Percentiles rank a stretch among this genome's conserved stretches.
phyloP scores from a whole-genome alignment of 1,284 basidiomycete species.

The Leccinum cinnamomeum region DNA sequence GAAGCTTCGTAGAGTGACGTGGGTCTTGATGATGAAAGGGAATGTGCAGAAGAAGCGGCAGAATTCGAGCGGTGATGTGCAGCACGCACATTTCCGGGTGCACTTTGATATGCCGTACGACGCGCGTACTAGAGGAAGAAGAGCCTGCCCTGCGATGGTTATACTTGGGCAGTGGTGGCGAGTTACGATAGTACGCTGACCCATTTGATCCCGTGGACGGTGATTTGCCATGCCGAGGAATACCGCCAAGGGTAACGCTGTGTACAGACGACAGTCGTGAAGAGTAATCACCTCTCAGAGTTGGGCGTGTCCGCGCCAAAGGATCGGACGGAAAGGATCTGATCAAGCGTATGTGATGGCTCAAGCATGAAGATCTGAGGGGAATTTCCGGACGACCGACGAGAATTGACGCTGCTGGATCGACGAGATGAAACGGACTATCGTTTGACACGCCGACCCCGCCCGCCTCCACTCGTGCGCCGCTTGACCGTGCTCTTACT shows the following conservation, averaged over 20 bases:
- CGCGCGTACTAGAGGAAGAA: slow-evolving; percentile 66
- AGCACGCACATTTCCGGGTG: slow-evolving; percentile 36
- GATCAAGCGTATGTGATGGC: slow-evolving; percentile 48
- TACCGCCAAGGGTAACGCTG: slow-evolving; percentile 56
- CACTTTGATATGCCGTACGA: slow-evolving; percentile 63
- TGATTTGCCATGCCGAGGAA: slow-evolving; percentile 62
- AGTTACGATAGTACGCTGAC: slow-evolving; percentile 58
- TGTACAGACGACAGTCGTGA: slow-evolving; percentile 74
- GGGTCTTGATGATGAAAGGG: slow-evolving; percentile 68
- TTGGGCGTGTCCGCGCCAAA: slow-evolving; percentile 76
- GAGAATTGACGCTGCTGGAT: slow-evolving; percentile 80
- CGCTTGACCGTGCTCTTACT: slow-evolving; percentile 49
- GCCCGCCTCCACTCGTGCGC: slow-evolving; percentile 43
- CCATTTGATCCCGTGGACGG: slow-evolving; percentile 74
- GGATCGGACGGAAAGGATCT: slow-evolving; percentile 58
- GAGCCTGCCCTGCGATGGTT: slow-evolving; percentile 67
- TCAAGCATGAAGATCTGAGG: slow-evolving; percentile 59
- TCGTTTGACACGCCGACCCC: slow-evolving; percentile 56
- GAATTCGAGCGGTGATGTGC: slow-evolving; percentile 68
- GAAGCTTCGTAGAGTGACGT: slow-evolving; percentile 74
- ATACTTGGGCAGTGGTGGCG: slow-evolving; percentile 68
- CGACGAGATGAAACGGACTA: slow-evolving; percentile 70
- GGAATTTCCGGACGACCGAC: slow-evolving; percentile 68
- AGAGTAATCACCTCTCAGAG: slow-evolving; percentile 71
- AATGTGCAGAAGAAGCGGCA: slow-evolving; percentile 70